A percentile compares a stretch with the other conserved stretches of the same genome.
phyloP scores from a whole-genome alignment of 2,329 filamentous ascomycete genomes.

The Colletotrichum sublineola region DNA sequence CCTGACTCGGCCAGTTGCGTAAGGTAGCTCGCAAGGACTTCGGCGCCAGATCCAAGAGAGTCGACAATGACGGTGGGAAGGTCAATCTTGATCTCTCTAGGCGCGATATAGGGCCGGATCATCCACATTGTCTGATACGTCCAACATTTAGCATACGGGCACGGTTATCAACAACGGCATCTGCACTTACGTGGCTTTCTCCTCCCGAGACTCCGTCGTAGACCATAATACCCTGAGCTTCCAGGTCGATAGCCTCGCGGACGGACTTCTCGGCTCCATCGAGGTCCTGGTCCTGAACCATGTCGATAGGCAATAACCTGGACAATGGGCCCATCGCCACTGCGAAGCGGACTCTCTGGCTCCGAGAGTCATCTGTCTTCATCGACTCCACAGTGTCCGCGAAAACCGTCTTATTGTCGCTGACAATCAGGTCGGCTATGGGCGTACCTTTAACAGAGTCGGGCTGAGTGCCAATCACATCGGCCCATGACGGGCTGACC shows the following conservation, averaged over 20 bases:
- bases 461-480: constrained; percentile 86
- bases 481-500: constrained; percentile 96
- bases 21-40: constrained; percentile 93
- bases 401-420: constrained; percentile 84
- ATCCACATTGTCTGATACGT: constrained; percentile 94
- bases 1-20: constrained; percentile 89
- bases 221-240: constrained; percentile 98
- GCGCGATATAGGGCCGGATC: constrained; percentile 90
- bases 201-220: constrained; percentile 89
- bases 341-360: constrained; percentile 88
- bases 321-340: constrained; percentile 78
- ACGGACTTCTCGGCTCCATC: constrained; percentile 54
- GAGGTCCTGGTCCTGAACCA: constrained; percentile 54
- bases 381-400: constrained; percentile 87
- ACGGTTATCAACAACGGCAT: not conserved
- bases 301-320: constrained; percentile 67
- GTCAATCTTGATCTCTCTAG: constrained; percentile 95
- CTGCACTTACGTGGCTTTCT: constrained; percentile 84
- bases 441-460: constrained; percentile 80
- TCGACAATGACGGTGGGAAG: constrained; percentile 91
- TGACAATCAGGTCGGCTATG: constrained; percentile 84
- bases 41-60: constrained; percentile 92
- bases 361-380: constrained; percentile 92
- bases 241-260: constrained; percentile 79
- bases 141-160: constrained; percentile 19